Base-by-base conservation (phyloP, 2,329 filamentous ascomycete genomes). In the Exophiala calicioides region DNA sequence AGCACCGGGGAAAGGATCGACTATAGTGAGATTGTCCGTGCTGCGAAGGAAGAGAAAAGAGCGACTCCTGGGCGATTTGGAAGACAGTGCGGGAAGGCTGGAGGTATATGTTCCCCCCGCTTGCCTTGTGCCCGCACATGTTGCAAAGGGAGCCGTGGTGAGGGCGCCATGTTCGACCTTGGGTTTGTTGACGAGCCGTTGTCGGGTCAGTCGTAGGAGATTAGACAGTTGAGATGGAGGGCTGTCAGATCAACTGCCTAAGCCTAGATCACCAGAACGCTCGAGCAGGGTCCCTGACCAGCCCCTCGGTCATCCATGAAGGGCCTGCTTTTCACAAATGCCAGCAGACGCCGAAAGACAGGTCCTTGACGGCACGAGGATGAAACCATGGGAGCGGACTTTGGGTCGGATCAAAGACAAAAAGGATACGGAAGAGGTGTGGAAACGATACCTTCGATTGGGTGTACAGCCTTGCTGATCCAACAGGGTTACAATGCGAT, bases 201-300 rank as follows among this genome's bases (percentile, higher is more conserved):
- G 35, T 21, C 45, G 34, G 40, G 40, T 41, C 23, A 55, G 47
- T 31, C 41, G 33, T 31, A 40, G 33, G 52, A 55, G 30, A 55
- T 55, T 55, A 51, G 52, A 55, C 52, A 46, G 45, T 34, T 21
- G 30, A 36, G 29, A 40, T 44, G 39, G 45, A 47, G 40, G 49
- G 52, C 52, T 55, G 52, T 55, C 48, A 55, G 30, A 38, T 33
- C 44, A 38, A 47, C 42, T 41, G 45, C 26, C 27, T n/a, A 44
- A 42, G 40, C 27, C 21, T 40, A 44, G 30, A 39, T 31, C 40
- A 32, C 24, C 13, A 39, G 15, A 26, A 27, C 30, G 38, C 47
- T 39, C 51, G 30, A 37, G 29, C 18, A 29, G 12, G 8, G 19
- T 37, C 24, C 30, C 13, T 18, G 24, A 23, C 18, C 9, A 36